Percentiles rank a stretch among this genome's conserved stretches.
These are phyloP conservation scores for Speleostelium caveatum DNA, from an alignment of 78 protist species.

Conservation along the genomic window DNA sequence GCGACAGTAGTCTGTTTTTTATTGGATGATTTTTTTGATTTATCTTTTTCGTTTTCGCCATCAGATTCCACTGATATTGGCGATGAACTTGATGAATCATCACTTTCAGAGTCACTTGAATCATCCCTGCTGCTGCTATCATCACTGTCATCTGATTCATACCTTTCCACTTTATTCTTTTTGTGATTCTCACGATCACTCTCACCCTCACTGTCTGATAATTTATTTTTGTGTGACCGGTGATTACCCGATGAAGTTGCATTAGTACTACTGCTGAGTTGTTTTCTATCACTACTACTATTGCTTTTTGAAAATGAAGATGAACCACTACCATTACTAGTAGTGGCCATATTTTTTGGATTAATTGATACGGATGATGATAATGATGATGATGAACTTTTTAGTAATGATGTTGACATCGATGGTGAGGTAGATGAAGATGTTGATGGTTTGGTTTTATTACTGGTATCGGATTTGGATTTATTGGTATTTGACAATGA, in stretches of 20 bases:
- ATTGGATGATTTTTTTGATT: not conserved
- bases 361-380: not conserved
- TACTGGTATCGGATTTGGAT: not conserved
- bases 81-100: too few relatives aligned
- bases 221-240: not conserved
- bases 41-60: not conserved
- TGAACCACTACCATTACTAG: not conserved
- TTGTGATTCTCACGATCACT: not conserved
- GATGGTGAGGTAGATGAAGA: not conserved
- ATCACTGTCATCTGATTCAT: not conserved
- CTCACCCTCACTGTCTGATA: not conserved
- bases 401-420: constrained; percentile 12
- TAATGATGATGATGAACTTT: constrained; percentile 3
- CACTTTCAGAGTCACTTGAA: not conserved
- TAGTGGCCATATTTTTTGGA: not conserved
- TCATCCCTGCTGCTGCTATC: not conserved
- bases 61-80: not conserved
- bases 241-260: not conserved
- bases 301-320: not conserved
- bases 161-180: not conserved
- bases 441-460: not conserved
- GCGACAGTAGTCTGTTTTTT: not conserved
- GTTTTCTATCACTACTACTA: not conserved
- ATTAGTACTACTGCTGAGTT: not conserved
- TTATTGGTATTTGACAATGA: not conserved